These are phyloP conservation scores for Pythium dissimile DNA, from an alignment of 352 stramenopile species.

Conservation along the genomic window DNA sequence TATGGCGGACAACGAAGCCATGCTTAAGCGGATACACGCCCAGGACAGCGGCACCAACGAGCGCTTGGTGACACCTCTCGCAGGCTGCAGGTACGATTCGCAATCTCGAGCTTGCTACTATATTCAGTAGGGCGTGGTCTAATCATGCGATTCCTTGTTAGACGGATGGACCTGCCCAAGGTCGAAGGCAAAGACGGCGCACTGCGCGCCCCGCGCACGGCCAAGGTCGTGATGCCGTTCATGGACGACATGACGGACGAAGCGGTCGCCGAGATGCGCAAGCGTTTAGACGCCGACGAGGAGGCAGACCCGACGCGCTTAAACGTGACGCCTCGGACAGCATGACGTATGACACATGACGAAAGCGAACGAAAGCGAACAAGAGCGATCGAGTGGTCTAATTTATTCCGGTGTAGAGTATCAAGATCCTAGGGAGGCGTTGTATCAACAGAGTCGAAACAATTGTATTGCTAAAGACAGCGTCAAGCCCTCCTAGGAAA, in stretches of 20 bases:
- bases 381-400: neutral
- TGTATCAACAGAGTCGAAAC: neutral
- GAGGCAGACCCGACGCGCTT: neutral
- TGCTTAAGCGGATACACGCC: neutral
- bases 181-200: conserved; percentile 5
- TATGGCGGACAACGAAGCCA: neutral
- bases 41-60: neutral
- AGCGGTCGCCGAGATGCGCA: conserved; percentile 19
- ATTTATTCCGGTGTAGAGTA: conserved; percentile 15
- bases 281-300: conserved; percentile 22
- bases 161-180: conserved; percentile 8
- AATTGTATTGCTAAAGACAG: neutral
- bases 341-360: too few species aligned
- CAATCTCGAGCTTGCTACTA: neutral
- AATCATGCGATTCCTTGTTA: neutral
- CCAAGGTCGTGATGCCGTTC: conserved; percentile 28
- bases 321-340: conserved; percentile 1
- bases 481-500: neutral
- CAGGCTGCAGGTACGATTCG: conserved; percentile 2
- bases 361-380: neutral
- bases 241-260: conserved; percentile 26
- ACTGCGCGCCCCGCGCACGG: conserved; percentile 9
- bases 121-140: too few species aligned
- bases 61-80: neutral
- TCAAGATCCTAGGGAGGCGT: neutral